Percentiles rank a stretch among this genome's conserved stretches.
phyloP scores from a whole-genome alignment of 768 basidiomycete species.

The Podaxis sp. region DNA sequence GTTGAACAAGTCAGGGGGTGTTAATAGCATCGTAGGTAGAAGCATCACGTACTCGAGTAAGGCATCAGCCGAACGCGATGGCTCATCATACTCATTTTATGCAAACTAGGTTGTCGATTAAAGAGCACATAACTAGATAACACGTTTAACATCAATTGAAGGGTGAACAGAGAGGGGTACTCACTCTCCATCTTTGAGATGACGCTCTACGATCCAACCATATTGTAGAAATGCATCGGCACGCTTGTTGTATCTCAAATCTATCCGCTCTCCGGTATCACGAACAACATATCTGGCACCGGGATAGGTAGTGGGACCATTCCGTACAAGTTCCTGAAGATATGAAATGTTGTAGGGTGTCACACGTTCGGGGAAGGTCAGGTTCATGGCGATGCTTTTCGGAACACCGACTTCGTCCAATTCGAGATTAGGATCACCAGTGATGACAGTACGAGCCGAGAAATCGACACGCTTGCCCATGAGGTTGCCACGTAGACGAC shows the following conservation, averaged over 20 bases:
- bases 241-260: slow-evolving; percentile 93
- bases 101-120: slow-evolving; percentile 96
- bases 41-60: slow-evolving; percentile 77
- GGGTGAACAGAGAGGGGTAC: slow-evolving; percentile 28
- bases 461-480: slow-evolving; percentile 99
- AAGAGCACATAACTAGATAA: slow-evolving; percentile 77
- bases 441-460: slow-evolving; percentile 98
- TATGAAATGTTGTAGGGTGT: slow-evolving; percentile 96
- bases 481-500: slow-evolving; percentile 93
- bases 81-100: slow-evolving; percentile 99
- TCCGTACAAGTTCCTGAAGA: slow-evolving; percentile 90
- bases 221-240: slow-evolving; percentile 94
- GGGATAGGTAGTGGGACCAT: slow-evolving; percentile 92
- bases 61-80: slow-evolving; percentile 97
- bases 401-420: slow-evolving; percentile 98
- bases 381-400: slow-evolving; percentile 90
- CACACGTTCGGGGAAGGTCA: slow-evolving; percentile 97
- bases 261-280: slow-evolving; percentile 96
- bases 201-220: slow-evolving; percentile 98
- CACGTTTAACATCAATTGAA: slow-evolving; percentile 3
- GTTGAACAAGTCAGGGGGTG: slow-evolving; percentile 9
- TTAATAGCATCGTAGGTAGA: not conserved
- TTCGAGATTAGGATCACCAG: slow-evolving; percentile 95
- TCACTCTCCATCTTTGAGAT: slow-evolving; percentile 97
- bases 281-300: slow-evolving; percentile 96